Conservation (phyloP, 2,329 filamentous ascomycete species). For the Epichloe scottii region DNA sequence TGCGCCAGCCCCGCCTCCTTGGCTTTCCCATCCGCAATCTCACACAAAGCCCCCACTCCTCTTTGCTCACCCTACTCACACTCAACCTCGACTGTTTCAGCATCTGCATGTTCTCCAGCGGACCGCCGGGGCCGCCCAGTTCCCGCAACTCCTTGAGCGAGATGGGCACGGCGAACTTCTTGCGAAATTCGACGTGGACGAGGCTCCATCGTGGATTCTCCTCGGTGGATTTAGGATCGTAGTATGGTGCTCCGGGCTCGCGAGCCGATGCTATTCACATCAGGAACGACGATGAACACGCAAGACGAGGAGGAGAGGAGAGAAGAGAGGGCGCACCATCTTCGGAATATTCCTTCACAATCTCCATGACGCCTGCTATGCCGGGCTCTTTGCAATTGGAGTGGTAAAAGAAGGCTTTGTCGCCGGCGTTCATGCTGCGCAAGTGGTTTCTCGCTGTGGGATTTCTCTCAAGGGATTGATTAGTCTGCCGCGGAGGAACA, state of each 20-base stretch:
- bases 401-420: constrained; percentile 94
- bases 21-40: constrained; percentile 34
- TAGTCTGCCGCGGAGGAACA: neutral
- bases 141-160: constrained; percentile 59
- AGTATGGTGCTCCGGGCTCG: constrained; percentile 49
- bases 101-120: constrained; percentile 67
- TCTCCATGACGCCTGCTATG: constrained; percentile 78
- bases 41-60: constrained; percentile 53
- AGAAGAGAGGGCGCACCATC: constrained; percentile 50
- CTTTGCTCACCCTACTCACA: constrained; percentile 53
- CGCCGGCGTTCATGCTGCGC: constrained; percentile 78
- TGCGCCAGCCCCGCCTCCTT: constrained; percentile 25
- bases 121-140: constrained; percentile 40
- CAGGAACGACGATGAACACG: neutral
- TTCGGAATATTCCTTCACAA: constrained; percentile 70
- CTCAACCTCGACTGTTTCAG: constrained; percentile 73
- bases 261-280: constrained; percentile 18
- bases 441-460: constrained; percentile 71
- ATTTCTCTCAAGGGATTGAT: neutral
- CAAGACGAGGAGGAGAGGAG: neutral
- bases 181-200: constrained; percentile 77
- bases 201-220: constrained; percentile 59
- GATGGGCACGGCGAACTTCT: constrained; percentile 65
- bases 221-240: constrained; percentile 59
- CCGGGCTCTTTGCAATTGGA: constrained; percentile 85